Conservation (phyloP, 352 stramenopile species). For the Globisporangium nunn region DNA sequence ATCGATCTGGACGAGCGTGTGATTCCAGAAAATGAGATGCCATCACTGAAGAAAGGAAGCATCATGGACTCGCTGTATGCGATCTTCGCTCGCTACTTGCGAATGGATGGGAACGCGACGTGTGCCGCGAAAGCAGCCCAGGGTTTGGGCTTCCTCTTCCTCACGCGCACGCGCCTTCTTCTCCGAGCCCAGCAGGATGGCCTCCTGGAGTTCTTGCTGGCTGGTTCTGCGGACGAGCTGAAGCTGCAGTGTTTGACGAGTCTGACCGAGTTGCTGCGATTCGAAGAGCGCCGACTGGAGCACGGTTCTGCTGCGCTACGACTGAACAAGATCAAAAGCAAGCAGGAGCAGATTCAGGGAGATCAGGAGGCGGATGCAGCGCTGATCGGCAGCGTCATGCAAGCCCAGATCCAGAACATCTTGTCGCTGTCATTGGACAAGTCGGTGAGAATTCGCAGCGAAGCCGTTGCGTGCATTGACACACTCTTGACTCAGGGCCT, state of each 20-base stretch:
- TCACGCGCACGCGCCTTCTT: conserved; percentile 53
- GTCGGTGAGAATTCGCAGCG: conserved; percentile 49
- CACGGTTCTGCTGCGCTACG: conserved; percentile 30
- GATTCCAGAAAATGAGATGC: conserved; percentile 18
- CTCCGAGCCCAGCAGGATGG: conserved; percentile 68
- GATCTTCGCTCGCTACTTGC: conserved; percentile 43
- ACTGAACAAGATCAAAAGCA: conserved; percentile 51
- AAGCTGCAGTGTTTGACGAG: conserved; percentile 68
- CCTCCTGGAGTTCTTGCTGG: conserved; percentile 45
- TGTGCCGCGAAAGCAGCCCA: conserved; percentile 74
- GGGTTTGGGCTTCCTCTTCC: conserved; percentile 78
- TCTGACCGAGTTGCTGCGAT: conserved; percentile 61
- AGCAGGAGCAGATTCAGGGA: conserved; percentile 72
- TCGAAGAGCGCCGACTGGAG: conserved; percentile 66
- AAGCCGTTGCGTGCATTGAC: conserved; percentile 60
- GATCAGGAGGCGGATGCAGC: conserved; percentile 81
- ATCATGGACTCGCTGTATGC: conserved; percentile 62
- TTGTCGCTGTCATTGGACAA: conserved; percentile 48
- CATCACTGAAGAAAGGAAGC: conserved; percentile 34
- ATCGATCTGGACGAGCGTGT: conserved; percentile 56
- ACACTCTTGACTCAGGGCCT: conserved; percentile 73
- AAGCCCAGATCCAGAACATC: conserved; percentile 68
- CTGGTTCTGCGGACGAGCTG: conserved; percentile 28
- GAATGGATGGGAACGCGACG: conserved; percentile 27
- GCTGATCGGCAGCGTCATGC: conserved; percentile 84